A percentile compares a stretch with the other conserved stretches of the same genome.
phyloP scores from a whole-genome alignment of 139 green algal genomes.

The Tetradesmus obliquus region DNA sequence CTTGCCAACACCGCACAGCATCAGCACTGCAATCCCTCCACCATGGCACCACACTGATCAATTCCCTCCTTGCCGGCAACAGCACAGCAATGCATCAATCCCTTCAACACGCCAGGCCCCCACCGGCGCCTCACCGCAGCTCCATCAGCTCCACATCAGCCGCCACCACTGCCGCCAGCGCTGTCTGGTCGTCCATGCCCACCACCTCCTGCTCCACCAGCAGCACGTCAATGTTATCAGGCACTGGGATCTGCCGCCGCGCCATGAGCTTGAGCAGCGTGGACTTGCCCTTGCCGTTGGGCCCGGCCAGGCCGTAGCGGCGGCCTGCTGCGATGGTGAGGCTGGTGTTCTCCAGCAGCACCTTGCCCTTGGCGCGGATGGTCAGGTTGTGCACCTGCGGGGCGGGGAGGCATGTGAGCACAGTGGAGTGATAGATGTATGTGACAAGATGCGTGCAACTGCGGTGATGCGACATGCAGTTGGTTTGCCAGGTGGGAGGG shows the following conservation, averaged over 20 bases:
- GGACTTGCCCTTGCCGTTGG: conserved; percentile 95
- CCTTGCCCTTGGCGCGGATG: conserved; percentile 97
- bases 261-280: conserved; percentile 98
- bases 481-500: too few species aligned
- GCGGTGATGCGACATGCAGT: too few species aligned
- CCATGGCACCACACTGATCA: neutral
- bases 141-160: conserved; percentile 95
- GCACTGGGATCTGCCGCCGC: conserved; percentile 93
- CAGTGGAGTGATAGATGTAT: neutral
- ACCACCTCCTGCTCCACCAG: conserved; percentile 92
- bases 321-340: conserved; percentile 92
- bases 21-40: neutral
- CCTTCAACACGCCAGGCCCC: neutral
- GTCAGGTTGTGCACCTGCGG: conserved; percentile 95
- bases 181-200: conserved; percentile 58
- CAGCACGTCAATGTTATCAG: conserved; percentile 96
- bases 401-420: too few species aligned
- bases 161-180: conserved; percentile 89
- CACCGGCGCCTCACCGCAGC: conserved; percentile 69
- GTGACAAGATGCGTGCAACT: neutral
- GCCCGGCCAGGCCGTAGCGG: conserved; percentile 75
- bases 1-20: neutral
- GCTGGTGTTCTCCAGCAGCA: conserved; percentile 94
- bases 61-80: neutral
- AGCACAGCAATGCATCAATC: neutral